These are phyloP conservation scores for Eremochloa ophiuroides DNA, from an alignment of 176 grass and related monocot genomes.

Conservation along the genomic window DNA sequence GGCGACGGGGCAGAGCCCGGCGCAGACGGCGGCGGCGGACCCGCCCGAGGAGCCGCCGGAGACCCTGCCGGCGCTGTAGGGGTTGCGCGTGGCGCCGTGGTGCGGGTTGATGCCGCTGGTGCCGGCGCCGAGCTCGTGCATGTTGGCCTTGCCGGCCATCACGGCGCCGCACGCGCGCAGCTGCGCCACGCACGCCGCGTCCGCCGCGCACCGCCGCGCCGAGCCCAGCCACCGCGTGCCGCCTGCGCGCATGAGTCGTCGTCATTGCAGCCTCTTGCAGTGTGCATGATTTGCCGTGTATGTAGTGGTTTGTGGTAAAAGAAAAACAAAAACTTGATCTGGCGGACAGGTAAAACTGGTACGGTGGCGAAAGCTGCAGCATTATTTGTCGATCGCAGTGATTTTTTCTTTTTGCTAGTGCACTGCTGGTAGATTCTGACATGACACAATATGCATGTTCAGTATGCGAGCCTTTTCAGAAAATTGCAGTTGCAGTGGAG, in stretches of 20 bases:
- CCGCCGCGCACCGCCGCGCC: slow-evolving; percentile 40
- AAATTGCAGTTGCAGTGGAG: too few species aligned
- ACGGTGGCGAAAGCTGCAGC: too few species aligned
- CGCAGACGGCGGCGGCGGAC: slow-evolving; percentile 78
- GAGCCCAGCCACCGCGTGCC: slow-evolving; percentile 73
- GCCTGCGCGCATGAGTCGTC: slow-evolving; percentile 31
- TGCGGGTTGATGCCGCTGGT: slow-evolving; percentile 51
- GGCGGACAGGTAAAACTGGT: too few species aligned
- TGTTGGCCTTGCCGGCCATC: slow-evolving; percentile 76
- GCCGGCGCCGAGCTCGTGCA: slow-evolving; percentile 93
- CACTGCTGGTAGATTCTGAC: too few species aligned
- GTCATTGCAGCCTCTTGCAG: too few species aligned
- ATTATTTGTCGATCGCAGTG: too few species aligned
- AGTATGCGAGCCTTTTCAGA: too few species aligned
- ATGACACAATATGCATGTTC: too few species aligned
- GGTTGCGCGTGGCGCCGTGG: slow-evolving; percentile 74
- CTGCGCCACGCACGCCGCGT: slow-evolving; percentile 74
- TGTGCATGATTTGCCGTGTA: too few species aligned
- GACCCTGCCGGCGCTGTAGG: slow-evolving; percentile 51
- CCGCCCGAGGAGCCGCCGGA: slow-evolving; percentile 82
- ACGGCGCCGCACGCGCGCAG: slow-evolving; percentile 79
- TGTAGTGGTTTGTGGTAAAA: too few species aligned
- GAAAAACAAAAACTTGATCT: too few species aligned
- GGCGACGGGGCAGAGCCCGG: slow-evolving; percentile 76
- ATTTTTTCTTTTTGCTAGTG: too few species aligned